These are phyloP conservation scores for Ustilago shanxiensis DNA, from an alignment of 1,284 basidiomycete species.

Conservation along the genomic window DNA sequence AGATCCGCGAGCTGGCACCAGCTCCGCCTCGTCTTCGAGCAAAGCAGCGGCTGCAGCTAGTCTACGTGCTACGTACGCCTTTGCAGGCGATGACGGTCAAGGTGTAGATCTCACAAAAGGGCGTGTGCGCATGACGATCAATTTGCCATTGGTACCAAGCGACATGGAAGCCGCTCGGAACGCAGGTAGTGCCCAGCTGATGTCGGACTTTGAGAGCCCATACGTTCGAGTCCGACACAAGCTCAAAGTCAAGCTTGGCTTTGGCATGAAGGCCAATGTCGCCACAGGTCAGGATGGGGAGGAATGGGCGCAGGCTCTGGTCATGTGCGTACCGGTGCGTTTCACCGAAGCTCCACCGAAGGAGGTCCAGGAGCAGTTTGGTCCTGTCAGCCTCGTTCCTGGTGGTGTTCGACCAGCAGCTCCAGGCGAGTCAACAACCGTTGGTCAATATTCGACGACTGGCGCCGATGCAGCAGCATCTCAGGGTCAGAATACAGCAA, in stretches of 20 bases:
- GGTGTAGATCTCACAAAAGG: slow-evolving; percentile 64
- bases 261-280: slow-evolving; percentile 57
- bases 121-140: slow-evolving; percentile 67
- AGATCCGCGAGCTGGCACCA: slow-evolving; percentile 5
- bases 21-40: not conserved
- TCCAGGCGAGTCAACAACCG: not conserved
- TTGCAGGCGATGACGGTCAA: slow-evolving; percentile 64
- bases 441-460: not conserved
- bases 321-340: slow-evolving; percentile 69
- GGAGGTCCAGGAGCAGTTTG: slow-evolving; percentile 66
- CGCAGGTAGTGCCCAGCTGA: slow-evolving; percentile 54
- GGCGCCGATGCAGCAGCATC: not conserved
- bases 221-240: slow-evolving; percentile 68
- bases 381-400: slow-evolving; percentile 33
- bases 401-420: not conserved
- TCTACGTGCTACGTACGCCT: slow-evolving; percentile 64
- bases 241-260: slow-evolving; percentile 69
- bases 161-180: slow-evolving; percentile 36
- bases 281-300: slow-evolving; percentile 30
- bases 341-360: slow-evolving; percentile 67
- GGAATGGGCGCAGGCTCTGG: slow-evolving; percentile 65
- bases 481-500: not conserved
- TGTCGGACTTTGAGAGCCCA: slow-evolving; percentile 68
- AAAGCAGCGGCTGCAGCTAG: slow-evolving; percentile 15
- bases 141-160: slow-evolving; percentile 62